A percentile compares a stretch with the other conserved stretches of the same genome.
These are phyloP conservation scores for Eudorina sp. DNA, from an alignment of 139 green algal genomes.

Conservation along the genomic window DNA sequence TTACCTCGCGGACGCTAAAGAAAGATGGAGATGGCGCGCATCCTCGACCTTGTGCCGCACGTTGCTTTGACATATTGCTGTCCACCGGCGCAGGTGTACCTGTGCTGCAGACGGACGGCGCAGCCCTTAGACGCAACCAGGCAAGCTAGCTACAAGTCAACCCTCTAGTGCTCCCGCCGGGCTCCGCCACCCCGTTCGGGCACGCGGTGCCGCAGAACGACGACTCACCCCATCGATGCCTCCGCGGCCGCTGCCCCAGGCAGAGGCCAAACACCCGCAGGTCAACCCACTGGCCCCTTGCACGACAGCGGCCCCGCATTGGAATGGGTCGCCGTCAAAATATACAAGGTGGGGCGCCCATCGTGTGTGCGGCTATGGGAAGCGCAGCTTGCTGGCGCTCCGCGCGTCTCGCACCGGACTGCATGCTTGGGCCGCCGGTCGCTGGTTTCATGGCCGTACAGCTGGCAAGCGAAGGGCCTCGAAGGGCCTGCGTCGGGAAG, in stretches of 20 bases:
- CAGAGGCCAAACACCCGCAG: background rate
- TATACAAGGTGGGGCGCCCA: conserved; percentile 15
- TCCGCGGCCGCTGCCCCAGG: background rate
- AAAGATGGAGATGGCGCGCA: background rate
- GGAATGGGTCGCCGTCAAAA: conserved; percentile 19
- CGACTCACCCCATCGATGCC: no score
- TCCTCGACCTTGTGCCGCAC: no score
- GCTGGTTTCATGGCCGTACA: no score
- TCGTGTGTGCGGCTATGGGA: no score
- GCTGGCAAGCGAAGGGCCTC: no score
- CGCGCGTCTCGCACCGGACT: no score
- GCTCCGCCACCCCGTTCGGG: no score
- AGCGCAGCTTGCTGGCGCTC: no score
- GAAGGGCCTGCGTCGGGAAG: no score
- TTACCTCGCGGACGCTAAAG: background rate
- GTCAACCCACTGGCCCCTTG: background rate
- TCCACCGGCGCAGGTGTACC: conserved; percentile 10
- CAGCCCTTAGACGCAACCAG: background rate
- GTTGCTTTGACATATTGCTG: no score
- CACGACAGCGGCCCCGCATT: background rate
- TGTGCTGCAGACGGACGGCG: conserved; percentile 14
- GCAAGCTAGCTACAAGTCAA: background rate
- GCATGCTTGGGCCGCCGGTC: no score
- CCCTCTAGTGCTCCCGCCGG: no score
- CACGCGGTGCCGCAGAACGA: background rate